Base-by-base conservation (phyloP, 495 filamentous ascomycete genomes). In the Neurospora sp. region DNA sequence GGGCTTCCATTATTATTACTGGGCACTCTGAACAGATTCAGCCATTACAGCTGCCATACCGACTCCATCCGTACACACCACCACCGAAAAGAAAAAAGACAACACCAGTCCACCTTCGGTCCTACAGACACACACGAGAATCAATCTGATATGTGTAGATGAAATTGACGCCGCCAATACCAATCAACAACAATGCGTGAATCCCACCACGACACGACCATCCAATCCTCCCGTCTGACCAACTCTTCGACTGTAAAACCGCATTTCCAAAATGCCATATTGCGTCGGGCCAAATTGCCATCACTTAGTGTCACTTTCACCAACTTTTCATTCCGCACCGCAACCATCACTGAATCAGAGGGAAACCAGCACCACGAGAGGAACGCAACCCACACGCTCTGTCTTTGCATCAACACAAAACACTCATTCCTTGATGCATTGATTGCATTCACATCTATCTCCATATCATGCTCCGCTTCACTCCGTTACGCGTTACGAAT, bases 211-310 rank as follows among this genome's bases (percentile, higher is more conserved):
- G 14, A 35, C 53, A 61, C 22, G 20, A 61, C 12, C 27, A 61
- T 61, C 27, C 53, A 65, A 65, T 65, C 53, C 53, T 65, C 27
- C 53, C 14, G 53, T 35, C 14, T 65, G 14, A 65, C 53, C 53
- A 65, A 37, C 53, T 27, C 27, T 16, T 65, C 7, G 17, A 31
- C 12, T 65, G 22, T 31, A 35, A 35, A 70, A 71, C 48, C 40
- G 70, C 22, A 71, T 71, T 71, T 42, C 27, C 40, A 71, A 71
- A 71, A 71, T 59, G 40, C 70, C 70, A 71, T 71, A 27, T 14
- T 71, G 42, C 31, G 70, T 31, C 27, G 42, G 70, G 12, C 41
- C 27, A 53, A 53, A 71, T 71, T 48, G 41, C 70, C 40, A 71
- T 71, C 48, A 17, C 53, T 65, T 35, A 4, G 27, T 65, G 27